phyloP scores from a whole-genome alignment of 2,329 filamentous ascomycete genomes.

The Cladorrhinum sp. region DNA sequence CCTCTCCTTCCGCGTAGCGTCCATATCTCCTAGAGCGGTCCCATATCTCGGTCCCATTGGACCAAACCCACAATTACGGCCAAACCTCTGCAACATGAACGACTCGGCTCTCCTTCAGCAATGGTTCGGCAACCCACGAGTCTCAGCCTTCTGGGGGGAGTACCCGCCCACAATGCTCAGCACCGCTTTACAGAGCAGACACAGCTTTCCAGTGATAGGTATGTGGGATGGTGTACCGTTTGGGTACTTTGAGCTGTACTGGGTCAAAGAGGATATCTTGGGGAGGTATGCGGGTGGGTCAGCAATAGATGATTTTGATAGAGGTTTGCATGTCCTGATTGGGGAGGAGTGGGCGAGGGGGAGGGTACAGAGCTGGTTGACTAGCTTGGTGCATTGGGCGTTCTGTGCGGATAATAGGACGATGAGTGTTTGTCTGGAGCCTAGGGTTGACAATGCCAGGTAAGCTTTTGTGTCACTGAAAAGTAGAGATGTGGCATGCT shows the following conservation, averaged over 20 bases:
- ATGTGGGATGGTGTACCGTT: constrained; percentile 95
- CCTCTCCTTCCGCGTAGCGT: constrained; percentile 83
- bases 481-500: not conserved
- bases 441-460: constrained; percentile 87
- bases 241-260: constrained; percentile 97
- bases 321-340: constrained; percentile 83
- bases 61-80: constrained; percentile 38
- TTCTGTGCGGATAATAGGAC: constrained; percentile 76
- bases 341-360: constrained; percentile 92
- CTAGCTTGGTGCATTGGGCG: constrained; percentile 82
- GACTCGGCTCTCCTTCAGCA: constrained; percentile 65
- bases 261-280: constrained; percentile 88
- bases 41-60: constrained; percentile 61
- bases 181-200: constrained; percentile 59
- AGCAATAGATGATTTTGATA: constrained; percentile 70
- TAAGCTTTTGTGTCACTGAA: constrained; percentile 48
- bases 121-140: constrained; percentile 87
- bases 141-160: constrained; percentile 80
- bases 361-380: constrained; percentile 77
- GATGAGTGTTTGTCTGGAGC: constrained; percentile 80
- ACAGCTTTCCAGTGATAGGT: constrained; percentile 88
- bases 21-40: constrained; percentile 60
- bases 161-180: constrained; percentile 65
- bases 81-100: constrained; percentile 43
- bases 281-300: constrained; percentile 60